Base-by-base conservation (phyloP, 2,329 filamentous ascomycete species). In the Curvularia sp. region DNA sequence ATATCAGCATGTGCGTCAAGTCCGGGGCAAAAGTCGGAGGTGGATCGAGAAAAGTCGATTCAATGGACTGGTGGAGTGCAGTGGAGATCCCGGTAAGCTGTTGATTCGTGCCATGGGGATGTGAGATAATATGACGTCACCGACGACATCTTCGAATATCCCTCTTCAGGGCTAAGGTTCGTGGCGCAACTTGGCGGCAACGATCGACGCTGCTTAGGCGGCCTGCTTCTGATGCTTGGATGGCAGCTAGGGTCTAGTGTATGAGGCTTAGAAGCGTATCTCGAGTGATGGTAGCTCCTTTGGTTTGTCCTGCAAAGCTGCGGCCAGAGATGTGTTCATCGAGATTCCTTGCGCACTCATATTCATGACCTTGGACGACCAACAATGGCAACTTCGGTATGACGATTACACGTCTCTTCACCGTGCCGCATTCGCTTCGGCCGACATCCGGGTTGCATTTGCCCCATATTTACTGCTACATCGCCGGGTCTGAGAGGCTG, bases 401-500 rank as follows among this genome's bases (percentile, higher is more conserved):
- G 55, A 28, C 34, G 36, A 45, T 19, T 18, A 43, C n/a, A 36
- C 23, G 27, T 18, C 30, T 46, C 47, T 50, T 39, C 15, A 19
- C 10, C 23, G 54, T 30, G 50, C 47, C 43, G 58, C 42, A 30
- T 45, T 32, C 23, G 52, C 49, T 48, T 32, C 61, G 48, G 59
- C 49, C 52, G 45, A 57, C 10, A 43, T 45, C n/a, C 28, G 52
- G 34, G 49, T 63, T 62, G 57, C 25, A 18, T 43, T 53, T 30
- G 60, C 55, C 57, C 63, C 63, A 61, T 54, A 47, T 57, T 63
- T 53, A 52, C 45, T 41, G 51, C 51, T 57, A 42, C 60, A 53
- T 57, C 28, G 60, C 55, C 30, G 49, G 32, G 51, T 47, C 47
- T 53, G 49, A 61, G 57, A 59, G 63, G 50, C 51, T 57, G 25